Evolutionary conservation across 2,329 filamentous ascomycete genomes (phyloP).

Genomic region (Fusarium brachygibbosum): DNA sequence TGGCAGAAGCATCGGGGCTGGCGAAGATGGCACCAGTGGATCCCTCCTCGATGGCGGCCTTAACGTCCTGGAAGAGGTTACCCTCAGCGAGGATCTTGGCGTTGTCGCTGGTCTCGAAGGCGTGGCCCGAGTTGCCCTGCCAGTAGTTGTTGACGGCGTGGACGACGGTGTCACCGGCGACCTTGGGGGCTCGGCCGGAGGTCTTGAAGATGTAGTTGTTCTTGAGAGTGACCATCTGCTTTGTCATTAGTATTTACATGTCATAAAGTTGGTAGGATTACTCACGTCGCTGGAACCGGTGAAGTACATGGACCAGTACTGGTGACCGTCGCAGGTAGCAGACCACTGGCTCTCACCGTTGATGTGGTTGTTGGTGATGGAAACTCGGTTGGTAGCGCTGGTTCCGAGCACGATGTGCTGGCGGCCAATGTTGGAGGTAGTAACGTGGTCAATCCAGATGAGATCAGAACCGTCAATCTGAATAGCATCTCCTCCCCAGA

Average conservation of each 20-base stretch:
- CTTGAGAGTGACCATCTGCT: slow-evolving; percentile 64
- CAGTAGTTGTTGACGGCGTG: slow-evolving; percentile 75
- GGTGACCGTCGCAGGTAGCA: slow-evolving; percentile 69
- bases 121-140: slow-evolving; percentile 67
- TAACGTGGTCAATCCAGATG: slow-evolving; percentile 67
- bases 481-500: slow-evolving; percentile 72
- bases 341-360: slow-evolving; percentile 68
- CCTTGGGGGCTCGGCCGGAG: slow-evolving; percentile 69
- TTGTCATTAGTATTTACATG: not conserved
- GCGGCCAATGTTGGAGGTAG: slow-evolving; percentile 69
- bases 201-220: slow-evolving; percentile 73
- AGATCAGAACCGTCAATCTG: slow-evolving; percentile 62
- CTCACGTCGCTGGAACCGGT: slow-evolving; percentile 64
- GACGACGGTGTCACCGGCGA: slow-evolving; percentile 67
- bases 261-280: accelerated
- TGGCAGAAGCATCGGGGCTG: slow-evolving; percentile 51
- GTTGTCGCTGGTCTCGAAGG: slow-evolving; percentile 65
- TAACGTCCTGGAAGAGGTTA: slow-evolving; percentile 69
- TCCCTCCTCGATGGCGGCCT: slow-evolving; percentile 55
- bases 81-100: slow-evolving; percentile 66
- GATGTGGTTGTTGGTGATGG: slow-evolving; percentile 69
- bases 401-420: slow-evolving; percentile 72
- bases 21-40: slow-evolving; percentile 53
- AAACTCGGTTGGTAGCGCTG: slow-evolving; percentile 66
- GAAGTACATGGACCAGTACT: slow-evolving; percentile 72